Evolutionary conservation across 768 basidiomycete species (phyloP), one percentile per base, ranked within the genome.

Genomic region (Phaeolepiota aurea): DNA sequence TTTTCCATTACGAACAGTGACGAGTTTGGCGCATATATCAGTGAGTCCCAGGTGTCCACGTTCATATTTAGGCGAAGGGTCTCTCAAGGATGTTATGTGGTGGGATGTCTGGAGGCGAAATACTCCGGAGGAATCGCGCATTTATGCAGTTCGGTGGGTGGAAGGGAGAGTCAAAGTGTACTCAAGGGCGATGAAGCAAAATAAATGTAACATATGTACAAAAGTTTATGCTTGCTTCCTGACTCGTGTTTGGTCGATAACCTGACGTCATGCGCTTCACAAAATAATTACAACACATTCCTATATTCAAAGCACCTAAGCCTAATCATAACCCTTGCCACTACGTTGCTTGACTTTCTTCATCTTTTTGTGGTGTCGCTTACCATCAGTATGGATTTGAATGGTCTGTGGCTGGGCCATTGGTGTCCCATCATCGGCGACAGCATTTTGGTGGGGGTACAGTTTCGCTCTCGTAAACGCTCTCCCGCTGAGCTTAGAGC

Each of bases 341-440:
- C 89, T 91, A 46, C 94, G 69, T 61, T 93, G 86, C 64, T 98
- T 98, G 36, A 75, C 76, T 36, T 81, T 64, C 54, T 85, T 82
- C 62, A 71, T 63, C 55, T 82, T 85, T 63, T 90, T 96, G 66
- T 90, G 86, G 48, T 79, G 80, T 56, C 88, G 91, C 40, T 64
- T 53, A 56, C 68, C 40, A 63, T 64, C 28, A 74, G 41, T 11
- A 77, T 57, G 2, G 66, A 54, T 22, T 65, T 66, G 10, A 69
- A 56, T 41, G 66, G 65, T 3, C 68, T 66, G 37, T 65, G 62
- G 35, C 60, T 58, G 33, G 14, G 64, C 64, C 13, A 89, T 54
- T 7, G 71, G 65, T n/a, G 72, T 78, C 1, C 93, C 93, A 56
- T 93, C 85, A 43, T 88, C 67, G 4, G 80, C 79, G 3, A 93